Conservation (phyloP, 2,329 filamentous ascomycete species). For the Colletotrichum endophyticum region DNA sequence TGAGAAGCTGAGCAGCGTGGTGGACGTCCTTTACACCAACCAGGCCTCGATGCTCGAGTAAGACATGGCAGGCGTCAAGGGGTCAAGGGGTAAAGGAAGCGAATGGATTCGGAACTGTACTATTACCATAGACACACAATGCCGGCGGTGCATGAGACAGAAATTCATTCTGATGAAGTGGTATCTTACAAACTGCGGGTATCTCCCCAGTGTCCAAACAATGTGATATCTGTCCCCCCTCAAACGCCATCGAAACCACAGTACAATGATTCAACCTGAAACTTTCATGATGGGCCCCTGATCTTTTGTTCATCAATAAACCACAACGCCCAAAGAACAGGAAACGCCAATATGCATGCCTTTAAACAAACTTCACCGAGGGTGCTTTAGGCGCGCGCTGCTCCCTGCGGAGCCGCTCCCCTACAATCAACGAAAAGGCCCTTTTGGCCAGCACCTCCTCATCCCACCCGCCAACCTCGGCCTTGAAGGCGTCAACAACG, state of each 20-base stretch:
- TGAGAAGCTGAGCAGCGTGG: constrained; percentile 95
- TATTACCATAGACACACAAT: constrained; percentile 26
- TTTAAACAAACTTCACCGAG: constrained; percentile 8
- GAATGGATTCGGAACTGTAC: constrained; percentile 24
- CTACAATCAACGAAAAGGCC: constrained; percentile 58
- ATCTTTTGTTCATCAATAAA: constrained; percentile 27
- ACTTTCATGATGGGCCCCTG: background rate
- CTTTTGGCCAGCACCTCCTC: constrained; percentile 54
- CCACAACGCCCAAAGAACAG: background rate
- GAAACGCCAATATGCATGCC: background rate
- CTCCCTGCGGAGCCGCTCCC: constrained; percentile 46
- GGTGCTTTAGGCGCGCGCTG: background rate
- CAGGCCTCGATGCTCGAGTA: constrained; percentile 96
- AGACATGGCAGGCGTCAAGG: constrained; percentile 9
- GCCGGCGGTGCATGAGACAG: constrained; percentile 19
- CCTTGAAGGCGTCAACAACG: constrained; percentile 58
- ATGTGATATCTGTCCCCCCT: background rate
- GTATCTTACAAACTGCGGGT: constrained; percentile 16
- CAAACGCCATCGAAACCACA: constrained; percentile 2
- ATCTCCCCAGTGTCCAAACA: background rate
- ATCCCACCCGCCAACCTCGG: constrained; percentile 54
- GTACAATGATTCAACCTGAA: background rate
- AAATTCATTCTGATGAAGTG: constrained; percentile 22
- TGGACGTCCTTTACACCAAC: constrained; percentile 97
- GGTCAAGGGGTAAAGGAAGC: constrained; percentile 3